These are phyloP conservation scores for Aspergillus sp. DNA, from an alignment of 2,329 filamentous ascomycete species.

Conservation along the genomic window DNA sequence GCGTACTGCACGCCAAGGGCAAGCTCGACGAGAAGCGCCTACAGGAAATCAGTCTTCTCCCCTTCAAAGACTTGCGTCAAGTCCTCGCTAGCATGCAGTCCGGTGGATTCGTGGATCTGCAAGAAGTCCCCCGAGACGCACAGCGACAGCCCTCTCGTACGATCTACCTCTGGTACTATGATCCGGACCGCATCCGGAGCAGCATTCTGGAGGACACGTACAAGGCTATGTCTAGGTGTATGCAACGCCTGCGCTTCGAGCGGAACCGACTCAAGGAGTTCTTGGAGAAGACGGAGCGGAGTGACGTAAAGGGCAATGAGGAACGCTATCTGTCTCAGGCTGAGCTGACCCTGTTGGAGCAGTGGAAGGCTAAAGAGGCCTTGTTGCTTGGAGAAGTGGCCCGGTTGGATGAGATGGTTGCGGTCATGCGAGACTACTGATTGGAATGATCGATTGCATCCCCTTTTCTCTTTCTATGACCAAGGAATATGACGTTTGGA, in stretches of 20 bases:
- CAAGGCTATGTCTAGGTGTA: conserved; percentile 81
- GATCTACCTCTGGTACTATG: conserved; percentile 90
- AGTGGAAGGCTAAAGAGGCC: conserved; percentile 63
- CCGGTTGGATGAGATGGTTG: conserved; percentile 81
- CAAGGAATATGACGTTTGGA: no score
- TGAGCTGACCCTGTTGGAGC: conserved; percentile 70
- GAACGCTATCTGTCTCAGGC: conserved; percentile 74
- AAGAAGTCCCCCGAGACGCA: conserved; percentile 90
- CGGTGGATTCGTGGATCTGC: conserved; percentile 82
- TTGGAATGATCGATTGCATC: no score
- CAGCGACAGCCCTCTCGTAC: conserved; percentile 79
- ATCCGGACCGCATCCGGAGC: conserved; percentile 69
- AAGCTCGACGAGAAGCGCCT: conserved; percentile 94
- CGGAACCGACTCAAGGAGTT: conserved; percentile 70
- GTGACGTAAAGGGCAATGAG: conserved; percentile 81
- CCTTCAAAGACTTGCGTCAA: conserved; percentile 79
- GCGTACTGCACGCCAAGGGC: conserved; percentile 81
- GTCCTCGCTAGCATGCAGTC: conserved; percentile 85
- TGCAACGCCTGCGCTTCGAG: conserved; percentile 79
- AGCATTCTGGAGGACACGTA: conserved; percentile 79
- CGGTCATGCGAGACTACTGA: conserved; percentile 77
- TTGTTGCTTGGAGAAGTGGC: conserved; percentile 77
- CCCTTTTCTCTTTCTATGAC: no score
- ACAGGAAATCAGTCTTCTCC: conserved; percentile 77
- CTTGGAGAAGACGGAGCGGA: conserved; percentile 78